Evolutionary conservation across 208 protist species (phyloP), one percentile per base, ranked within the genome.

Genomic region (Wallacemonas sp.): DNA sequence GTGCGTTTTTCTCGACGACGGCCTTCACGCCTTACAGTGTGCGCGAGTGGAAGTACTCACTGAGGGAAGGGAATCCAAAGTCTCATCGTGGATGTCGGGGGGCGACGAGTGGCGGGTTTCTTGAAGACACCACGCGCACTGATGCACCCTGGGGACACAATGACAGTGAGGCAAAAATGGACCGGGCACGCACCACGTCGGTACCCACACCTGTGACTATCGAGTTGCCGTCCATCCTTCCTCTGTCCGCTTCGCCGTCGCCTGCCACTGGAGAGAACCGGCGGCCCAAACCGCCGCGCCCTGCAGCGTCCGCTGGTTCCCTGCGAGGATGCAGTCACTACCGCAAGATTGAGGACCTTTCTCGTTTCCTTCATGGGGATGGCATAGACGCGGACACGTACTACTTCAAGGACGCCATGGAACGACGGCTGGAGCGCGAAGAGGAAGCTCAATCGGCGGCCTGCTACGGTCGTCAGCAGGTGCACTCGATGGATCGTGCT

Each of bases 381-480:
- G 49, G 6, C 19, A 33, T 55, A 8, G 73, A 17, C 1, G 36
- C 61, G 8, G 54, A 69, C 19, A 72, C 69, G 2, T 44, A 32
- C 30, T 80, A 76, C 74, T 80, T 80, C 41, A 27, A 32, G 8
- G 74, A 80, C 54, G 48, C 74, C 8, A 71, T 80, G 74, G 70
- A 80, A 38, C 68, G 70, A n/a, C 62, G 68, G 2, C 29, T 60
- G 43, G 60, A 27, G 30, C 52, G 44, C 21, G 36, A 36, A 32
- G 23, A 21, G 23, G 36, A 36, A 27, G 11, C 36, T 2, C 6
- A 23, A 39, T 36, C 47, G 2, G 68, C 14, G 8, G 32, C 32
- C 1, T 21, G 16, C 33, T 33, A 47, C 41, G 27, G 21, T 2
- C 21, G 38, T 2, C 44, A 70, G 39, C 60, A 72, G 11, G 49